These are phyloP conservation scores for Salix viminalis DNA, from an alignment of 345 rosid genomes.

Conservation along the genomic window DNA sequence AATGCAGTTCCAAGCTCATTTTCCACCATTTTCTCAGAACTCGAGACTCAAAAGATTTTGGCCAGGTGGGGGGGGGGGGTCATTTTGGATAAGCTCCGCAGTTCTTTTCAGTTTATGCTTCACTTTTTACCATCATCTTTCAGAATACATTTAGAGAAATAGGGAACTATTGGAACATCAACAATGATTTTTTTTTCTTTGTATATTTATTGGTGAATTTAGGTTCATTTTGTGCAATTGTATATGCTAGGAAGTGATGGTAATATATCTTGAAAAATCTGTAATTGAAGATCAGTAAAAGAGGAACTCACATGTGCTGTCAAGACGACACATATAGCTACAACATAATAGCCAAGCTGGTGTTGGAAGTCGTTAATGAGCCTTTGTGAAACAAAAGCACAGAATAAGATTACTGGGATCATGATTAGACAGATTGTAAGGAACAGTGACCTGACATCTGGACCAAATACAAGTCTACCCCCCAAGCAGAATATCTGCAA, in stretches of 20 bases:
- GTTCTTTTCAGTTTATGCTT: neutral
- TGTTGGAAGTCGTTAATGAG: constrained; percentile 47
- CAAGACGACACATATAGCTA: constrained; percentile 35
- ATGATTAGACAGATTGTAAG: constrained; percentile 60
- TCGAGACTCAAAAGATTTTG: neutral
- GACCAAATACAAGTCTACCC: constrained; percentile 81
- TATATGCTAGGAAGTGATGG: neutral
- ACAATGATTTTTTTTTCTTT: neutral
- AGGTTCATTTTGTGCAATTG: neutral
- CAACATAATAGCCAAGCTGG: constrained; percentile 37
- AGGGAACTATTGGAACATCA: neutral
- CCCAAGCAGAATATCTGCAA: constrained; percentile 72
- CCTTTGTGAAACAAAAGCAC: constrained; percentile 54
- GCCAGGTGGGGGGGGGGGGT: neutral
- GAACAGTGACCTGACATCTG: constrained; percentile 74
- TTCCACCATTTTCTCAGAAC: neutral
- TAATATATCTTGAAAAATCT: neutral
- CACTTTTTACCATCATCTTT: neutral
- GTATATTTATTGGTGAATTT: neutral
- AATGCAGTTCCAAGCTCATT: neutral
- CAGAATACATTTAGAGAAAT: neutral
- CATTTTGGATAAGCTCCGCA: neutral
- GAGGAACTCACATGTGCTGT: constrained; percentile 46
- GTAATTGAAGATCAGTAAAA: neutral
- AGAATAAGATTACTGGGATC: constrained; percentile 62